Evolutionary conservation across 805 yeast genomes (phyloP).

Genomic region (Candida wancherniae): DNA sequence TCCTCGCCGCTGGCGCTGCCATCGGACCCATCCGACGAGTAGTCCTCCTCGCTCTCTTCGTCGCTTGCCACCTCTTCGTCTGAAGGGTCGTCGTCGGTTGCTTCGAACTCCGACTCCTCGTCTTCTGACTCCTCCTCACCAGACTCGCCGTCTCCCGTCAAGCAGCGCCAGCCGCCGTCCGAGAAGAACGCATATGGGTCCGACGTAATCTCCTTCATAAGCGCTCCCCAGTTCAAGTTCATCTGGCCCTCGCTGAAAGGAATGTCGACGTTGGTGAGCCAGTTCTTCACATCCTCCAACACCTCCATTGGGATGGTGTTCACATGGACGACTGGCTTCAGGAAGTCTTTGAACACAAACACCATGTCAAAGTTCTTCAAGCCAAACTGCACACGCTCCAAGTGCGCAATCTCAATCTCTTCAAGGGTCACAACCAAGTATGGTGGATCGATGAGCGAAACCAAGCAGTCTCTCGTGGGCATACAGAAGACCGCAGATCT

Average conservation of each 20-base stretch:
- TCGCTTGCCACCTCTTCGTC: constrained; percentile 61
- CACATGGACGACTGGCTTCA: constrained; percentile 81
- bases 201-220: constrained; percentile 87
- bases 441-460: constrained; percentile 92
- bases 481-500: constrained; percentile 90
- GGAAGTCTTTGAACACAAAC: constrained; percentile 91
- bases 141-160: constrained; percentile 77
- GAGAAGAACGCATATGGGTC: constrained; percentile 91
- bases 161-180: constrained; percentile 95
- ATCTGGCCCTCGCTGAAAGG: constrained; percentile 93
- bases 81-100: constrained; percentile 53
- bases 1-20: constrained; percentile 33
- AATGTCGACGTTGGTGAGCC: constrained; percentile 97
- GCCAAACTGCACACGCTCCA: constrained; percentile 97
- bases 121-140: constrained; percentile 65
- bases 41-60: constrained; percentile 36
- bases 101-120: constrained; percentile 69
- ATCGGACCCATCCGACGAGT: constrained; percentile 33
- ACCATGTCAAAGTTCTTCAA: constrained; percentile 94
- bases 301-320: constrained; percentile 93
- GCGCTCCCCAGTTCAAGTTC: constrained; percentile 91
- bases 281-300: constrained; percentile 86
- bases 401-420: constrained; percentile 90
- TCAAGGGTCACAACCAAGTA: constrained; percentile 85
- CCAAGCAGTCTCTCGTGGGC: constrained; percentile 96